Base-by-base conservation (phyloP, 106 monocot genomes). In the Allium cepa region DNA sequence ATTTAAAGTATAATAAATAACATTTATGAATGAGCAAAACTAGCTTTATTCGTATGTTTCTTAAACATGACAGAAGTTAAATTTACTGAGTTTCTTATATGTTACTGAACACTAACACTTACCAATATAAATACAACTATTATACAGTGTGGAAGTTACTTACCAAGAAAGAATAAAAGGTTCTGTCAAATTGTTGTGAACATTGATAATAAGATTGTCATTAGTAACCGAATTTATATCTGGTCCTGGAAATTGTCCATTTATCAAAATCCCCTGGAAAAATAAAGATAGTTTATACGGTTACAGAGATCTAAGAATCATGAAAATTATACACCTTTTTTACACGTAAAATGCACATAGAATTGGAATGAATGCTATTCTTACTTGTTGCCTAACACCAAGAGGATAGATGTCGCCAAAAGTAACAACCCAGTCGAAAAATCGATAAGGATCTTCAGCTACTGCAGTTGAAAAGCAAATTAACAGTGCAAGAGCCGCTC, bases 161-260 rank as follows among this genome's bases (percentile, higher is more conserved):
- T 75, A 60, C 90, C 90, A 91, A 65, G 90, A 91, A 50, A 91
- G 60, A 17, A 91, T 81, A 63, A 91, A 86, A 11, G 88, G 93
- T 74, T 93, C 88, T 5, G 78, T 27, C 72, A 93, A 77, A 62
- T 73, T 81, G 71, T 88, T 93, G 79, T 74, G 72, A 16, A 88
- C 88, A 66, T 88, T 93, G 69, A 88, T 79, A 65, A 93, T 81
- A 36, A 93, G 68, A 49, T 93, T 93, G 36, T 93, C 85, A 52
- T 93, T 93, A 45, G 93, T 93, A 48, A 80, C 82, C 2, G 83
- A 80, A 59, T 77, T 60, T 10, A 93, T 85, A 18, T 76, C 67
- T 12, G 88, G 92, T 47, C 92, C 88, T 10, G 92, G 92, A 68
- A 93, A 93, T 69, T 81, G 78, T 18, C 92, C 92, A 59, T 93